Evolutionary conservation across 371 early-diverging fungal genomes (phyloP), one percentile per base, ranked within the genome.

Genomic region (Actinomortierella wolfii): DNA sequence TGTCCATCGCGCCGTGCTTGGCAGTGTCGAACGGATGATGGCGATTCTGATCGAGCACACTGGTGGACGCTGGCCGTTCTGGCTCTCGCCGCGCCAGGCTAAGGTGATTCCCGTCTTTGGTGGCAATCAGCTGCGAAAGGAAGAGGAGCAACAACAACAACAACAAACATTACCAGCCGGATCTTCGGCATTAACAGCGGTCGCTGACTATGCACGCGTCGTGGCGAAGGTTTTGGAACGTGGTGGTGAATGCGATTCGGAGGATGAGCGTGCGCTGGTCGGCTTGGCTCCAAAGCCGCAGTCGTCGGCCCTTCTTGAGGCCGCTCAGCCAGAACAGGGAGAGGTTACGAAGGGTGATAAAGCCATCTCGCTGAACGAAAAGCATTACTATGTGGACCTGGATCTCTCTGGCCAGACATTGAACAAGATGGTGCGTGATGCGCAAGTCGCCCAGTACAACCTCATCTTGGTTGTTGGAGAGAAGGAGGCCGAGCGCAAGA

Each of bases 11-110:
- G 99, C 99, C 11, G 91, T 97, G 45, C 79, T 96, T 34, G 99
- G 99, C 3, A 90, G 91, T 17, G 82, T 98, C 14, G 99, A 98
- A 78, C 85, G 99, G 21, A 92, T 97, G 89, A 87, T 97, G 83
- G 99, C 94, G 20, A 95, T 98, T 60, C 74, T 96, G 64, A 90
- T 92, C 63, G 99, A 98, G 75, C 90, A 93, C 62, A 94, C 89
- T 50, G 89, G 82, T 2, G 96, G 95, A 41, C 84, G 87, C 51
- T 93, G 96, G 89, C 99, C 99, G n/a, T 93, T 99, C 85, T 99
- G 99, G 99, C 79, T 99, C 17, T 92, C 93, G 28, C 99, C 99
- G 18, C 89, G 97, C 43, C 99, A 99, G 79, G 89, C 94, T 18
- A 84, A 92, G 59, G 89, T 99, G 28, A 87, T 99, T 23, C 97